Base-by-base conservation (phyloP, 192 early-diverging fungal species). In the Lobosporangium transversale region DNA sequence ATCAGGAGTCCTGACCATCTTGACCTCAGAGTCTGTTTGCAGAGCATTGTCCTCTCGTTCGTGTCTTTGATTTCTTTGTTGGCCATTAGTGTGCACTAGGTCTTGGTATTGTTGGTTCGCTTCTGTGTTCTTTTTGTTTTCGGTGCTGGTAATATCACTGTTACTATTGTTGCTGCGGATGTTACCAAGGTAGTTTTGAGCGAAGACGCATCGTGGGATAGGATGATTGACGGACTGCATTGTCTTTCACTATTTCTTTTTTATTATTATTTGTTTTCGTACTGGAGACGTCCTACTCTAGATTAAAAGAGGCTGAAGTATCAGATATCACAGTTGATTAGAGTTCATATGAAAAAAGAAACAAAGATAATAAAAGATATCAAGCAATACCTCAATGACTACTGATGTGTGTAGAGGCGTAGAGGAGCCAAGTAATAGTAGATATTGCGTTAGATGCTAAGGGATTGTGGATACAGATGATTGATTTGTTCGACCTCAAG, bases 51-150 rank as follows among this genome's bases (percentile, higher is more conserved):
- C n/a, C n/a, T 58, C 43, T 5, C 40, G 36, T n/a, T 64, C 69
- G 15, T n/a, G 54, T 21, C 49, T 23, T 26, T 45, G 51, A 11
- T n/a, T 56, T 20, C 32, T 21, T 17, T 76, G 71, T 11, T 32
- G 53, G 24, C 51, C 50, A 35, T 61, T 61, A 1, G 42, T 33
- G 18, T 30, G 33, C 15, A 48, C 57, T 7, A 61, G 15, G 15
- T 66, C 54, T n/a, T 66, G 70, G 20, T 75, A 54, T 35, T 61
- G 17, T 21, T 75, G 51, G 32, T 67, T 58, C 36, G 66, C 11
- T 26, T 76, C 71, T 14, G 64, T 32, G 30, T 76, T 76, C 24
- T 51, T 43, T 12, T 66, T 58, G 40, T 40, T 24, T 11, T 37
- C 32, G 23, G 33, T 45, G 52, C 21, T 37, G 47, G 20, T 45